phyloP scores from a whole-genome alignment of 2,329 filamentous ascomycete genomes.

The Aspergillus floridensis region DNA sequence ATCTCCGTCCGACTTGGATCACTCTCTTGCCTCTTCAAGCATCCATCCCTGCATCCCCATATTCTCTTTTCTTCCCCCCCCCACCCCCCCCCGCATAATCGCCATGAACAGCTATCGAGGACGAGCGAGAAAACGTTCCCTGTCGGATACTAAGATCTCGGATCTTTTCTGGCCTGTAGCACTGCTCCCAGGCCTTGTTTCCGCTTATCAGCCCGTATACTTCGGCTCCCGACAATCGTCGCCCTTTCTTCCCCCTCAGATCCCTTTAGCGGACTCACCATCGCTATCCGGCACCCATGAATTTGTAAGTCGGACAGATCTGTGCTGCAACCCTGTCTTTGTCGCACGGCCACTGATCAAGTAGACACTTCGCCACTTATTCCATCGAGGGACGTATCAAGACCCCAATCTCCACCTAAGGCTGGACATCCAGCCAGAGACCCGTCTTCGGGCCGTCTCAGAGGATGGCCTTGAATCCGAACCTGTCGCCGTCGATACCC shows the following conservation, averaged over 20 bases:
- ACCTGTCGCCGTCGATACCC: conserved; percentile 49
- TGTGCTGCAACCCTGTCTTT: not conserved
- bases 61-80: conserved; percentile 8
- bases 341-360: conserved; percentile 5
- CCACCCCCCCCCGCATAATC: not conserved
- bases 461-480: conserved; percentile 41
- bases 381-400: conserved; percentile 81
- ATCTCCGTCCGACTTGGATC: not conserved
- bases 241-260: conserved; percentile 34
- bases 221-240: conserved; percentile 22
- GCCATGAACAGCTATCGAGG: conserved; percentile 23
- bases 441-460: conserved; percentile 49
- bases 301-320: conserved; percentile 31
- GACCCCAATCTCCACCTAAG: conserved; percentile 75
- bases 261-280: conserved; percentile 28
- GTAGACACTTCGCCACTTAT: conserved; percentile 73
- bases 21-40: not conserved
- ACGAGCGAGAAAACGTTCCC: conserved; percentile 15
- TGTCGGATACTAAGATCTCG: conserved; percentile 14
- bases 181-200: conserved; percentile 21
- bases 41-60: conserved; percentile 15
- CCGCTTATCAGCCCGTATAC: conserved; percentile 26
- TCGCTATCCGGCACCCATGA: conserved; percentile 28
- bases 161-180: conserved; percentile 23
- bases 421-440: conserved; percentile 65